Evolutionary conservation across 148 eudicot genomes (phyloP).

Genomic region (Rhododendron mucronatum): DNA sequence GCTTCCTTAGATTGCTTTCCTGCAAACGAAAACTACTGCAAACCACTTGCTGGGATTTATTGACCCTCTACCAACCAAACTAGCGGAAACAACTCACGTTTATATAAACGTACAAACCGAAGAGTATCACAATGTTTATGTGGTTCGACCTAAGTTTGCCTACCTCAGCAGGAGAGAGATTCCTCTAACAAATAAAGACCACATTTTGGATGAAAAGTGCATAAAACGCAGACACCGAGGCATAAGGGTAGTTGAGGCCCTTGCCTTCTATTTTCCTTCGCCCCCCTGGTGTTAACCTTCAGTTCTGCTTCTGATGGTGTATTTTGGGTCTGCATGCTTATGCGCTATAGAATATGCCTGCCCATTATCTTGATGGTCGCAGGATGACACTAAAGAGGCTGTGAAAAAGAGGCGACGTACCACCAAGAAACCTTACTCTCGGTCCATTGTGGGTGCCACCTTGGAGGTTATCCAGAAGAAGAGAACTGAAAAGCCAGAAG

Average conservation of each 20-base stretch:
- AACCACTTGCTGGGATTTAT: not conserved
- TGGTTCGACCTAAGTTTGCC: not conserved
- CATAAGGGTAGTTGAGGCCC: not conserved
- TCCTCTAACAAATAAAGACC: not conserved
- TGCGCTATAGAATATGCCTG: not conserved
- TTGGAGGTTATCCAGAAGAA: conserved; percentile 35
- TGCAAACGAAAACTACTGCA: not conserved
- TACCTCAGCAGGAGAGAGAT: not conserved
- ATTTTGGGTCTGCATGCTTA: not conserved
- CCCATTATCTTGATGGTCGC: not conserved
- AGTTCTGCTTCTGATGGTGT: not conserved
- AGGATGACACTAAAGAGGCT: conserved; percentile 31
- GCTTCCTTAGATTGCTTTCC: not conserved
- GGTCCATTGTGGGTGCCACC: conserved; percentile 37
- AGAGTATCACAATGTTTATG: not conserved
- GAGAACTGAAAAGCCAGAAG: conserved; percentile 29
- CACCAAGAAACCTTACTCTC: conserved; percentile 32
- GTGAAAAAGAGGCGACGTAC: conserved; percentile 26
- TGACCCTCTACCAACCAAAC: not conserved
- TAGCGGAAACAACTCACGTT: not conserved
- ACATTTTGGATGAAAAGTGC: not conserved
- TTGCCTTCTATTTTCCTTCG: too few relatives aligned
- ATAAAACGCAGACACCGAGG: not conserved
- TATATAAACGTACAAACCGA: not conserved
- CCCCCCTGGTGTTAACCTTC: not conserved